These are phyloP conservation scores for Furcasterigmium sp. DNA, from an alignment of 2,329 filamentous ascomycete genomes.

Conservation along the genomic window DNA sequence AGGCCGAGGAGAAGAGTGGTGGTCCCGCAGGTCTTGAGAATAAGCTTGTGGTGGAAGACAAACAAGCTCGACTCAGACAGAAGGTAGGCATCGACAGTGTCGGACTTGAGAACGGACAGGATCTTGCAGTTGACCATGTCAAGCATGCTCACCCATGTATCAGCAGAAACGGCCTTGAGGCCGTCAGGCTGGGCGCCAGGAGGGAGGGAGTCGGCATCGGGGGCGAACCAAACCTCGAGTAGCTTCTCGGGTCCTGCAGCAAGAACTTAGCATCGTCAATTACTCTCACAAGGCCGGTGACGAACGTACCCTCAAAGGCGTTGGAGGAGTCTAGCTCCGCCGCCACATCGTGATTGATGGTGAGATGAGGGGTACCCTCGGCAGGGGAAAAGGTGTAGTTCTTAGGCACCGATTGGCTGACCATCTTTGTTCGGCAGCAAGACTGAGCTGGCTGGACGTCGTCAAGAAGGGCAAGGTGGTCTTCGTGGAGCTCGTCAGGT, in stretches of 20 bases:
- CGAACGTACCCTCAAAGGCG: slow-evolving; percentile 85
- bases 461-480: slow-evolving; percentile 14
- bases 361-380: slow-evolving; percentile 80
- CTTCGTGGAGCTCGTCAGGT: slow-evolving; percentile 7
- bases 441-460: slow-evolving; percentile 13
- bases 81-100: slow-evolving; percentile 92
- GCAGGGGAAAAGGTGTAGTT: slow-evolving; percentile 80
- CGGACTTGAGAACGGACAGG: slow-evolving; percentile 86
- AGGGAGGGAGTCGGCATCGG: slow-evolving; percentile 69
- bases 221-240: slow-evolving; percentile 95
- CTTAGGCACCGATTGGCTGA: slow-evolving; percentile 73
- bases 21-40: slow-evolving; percentile 96
- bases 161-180: slow-evolving; percentile 76
- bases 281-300: too few relatives aligned
- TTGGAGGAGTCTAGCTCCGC: slow-evolving; percentile 90
- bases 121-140: slow-evolving; percentile 99
- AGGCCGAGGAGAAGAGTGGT: slow-evolving; percentile 89
- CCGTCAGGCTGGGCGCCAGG: slow-evolving; percentile 66
- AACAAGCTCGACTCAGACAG: slow-evolving; percentile 99
- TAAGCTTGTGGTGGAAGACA: slow-evolving; percentile 98
- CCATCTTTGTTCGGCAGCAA: slow-evolving; percentile 48
- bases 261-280: neutral
- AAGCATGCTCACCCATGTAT: slow-evolving; percentile 93
- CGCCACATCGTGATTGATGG: slow-evolving; percentile 93
- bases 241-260: slow-evolving; percentile 83